phyloP scores from a whole-genome alignment of 306 rosid species.

The Leucaena leucocephala region DNA sequence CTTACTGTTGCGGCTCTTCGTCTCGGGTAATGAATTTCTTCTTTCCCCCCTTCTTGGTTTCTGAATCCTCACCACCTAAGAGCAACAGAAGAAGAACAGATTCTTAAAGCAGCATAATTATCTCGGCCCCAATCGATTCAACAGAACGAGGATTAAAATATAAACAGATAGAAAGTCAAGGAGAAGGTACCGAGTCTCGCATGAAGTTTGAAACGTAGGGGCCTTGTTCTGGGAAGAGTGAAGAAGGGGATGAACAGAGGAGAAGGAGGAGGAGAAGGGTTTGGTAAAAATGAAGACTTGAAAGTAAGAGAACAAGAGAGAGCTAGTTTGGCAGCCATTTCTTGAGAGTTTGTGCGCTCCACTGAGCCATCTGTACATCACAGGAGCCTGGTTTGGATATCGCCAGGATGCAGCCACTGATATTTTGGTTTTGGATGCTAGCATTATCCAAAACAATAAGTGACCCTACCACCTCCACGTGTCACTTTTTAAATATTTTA shows the following conservation, averaged over 20 bases:
- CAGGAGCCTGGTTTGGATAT: conserved; percentile 44
- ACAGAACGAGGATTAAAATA: neutral
- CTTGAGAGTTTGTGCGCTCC: conserved; percentile 29
- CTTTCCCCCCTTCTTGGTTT: conserved; percentile 65
- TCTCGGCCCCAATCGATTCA: conserved; percentile 26
- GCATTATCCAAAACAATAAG: conserved; percentile 40
- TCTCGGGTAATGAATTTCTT: conserved; percentile 90
- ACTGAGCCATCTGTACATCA: conserved; percentile 43
- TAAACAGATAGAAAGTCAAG: neutral
- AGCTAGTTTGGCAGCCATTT: conserved; percentile 67
- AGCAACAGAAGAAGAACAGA: conserved; percentile 22
- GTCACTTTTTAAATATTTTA: neutral
- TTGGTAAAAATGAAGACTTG: conserved; percentile 50
- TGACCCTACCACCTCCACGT: neutral
- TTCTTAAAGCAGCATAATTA: conserved; percentile 11
- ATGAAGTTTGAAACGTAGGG: conserved; percentile 52
- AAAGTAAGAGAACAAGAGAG: conserved; percentile 55
- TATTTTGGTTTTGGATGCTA: conserved; percentile 26
- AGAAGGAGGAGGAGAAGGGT: conserved; percentile 39
- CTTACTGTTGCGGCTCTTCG: conserved; percentile 90
- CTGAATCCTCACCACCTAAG: conserved; percentile 80
- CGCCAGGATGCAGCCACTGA: conserved; percentile 34
- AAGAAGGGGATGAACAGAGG: neutral
- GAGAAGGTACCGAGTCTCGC: conserved; percentile 63
- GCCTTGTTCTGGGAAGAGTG: conserved; percentile 42